A percentile compares a stretch with the other conserved stretches of the same genome.
Conservation (phyloP, 2,329 filamentous ascomycete species). For the Sclerotinia glacialis region DNA sequence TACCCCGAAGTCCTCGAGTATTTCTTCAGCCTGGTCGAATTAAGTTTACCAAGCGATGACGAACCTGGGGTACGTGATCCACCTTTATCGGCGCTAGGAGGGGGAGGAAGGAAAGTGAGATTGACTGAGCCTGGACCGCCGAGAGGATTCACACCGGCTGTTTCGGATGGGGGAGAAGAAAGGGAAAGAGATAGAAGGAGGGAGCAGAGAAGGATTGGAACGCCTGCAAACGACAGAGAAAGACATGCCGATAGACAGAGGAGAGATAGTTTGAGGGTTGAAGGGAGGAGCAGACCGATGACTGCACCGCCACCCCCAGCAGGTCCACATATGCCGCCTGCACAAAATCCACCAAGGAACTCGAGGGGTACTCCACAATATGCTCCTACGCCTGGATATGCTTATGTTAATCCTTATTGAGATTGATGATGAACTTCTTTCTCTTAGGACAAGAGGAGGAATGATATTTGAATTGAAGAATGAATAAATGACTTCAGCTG, state of each 20-base stretch:
- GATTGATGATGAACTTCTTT: neutral
- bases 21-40: slow-evolving; percentile 68
- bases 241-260: slow-evolving; percentile 20
- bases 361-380: slow-evolving; percentile 15
- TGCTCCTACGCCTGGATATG: slow-evolving; percentile 25
- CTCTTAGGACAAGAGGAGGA: neutral
- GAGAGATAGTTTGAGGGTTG: slow-evolving; percentile 23
- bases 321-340: slow-evolving; percentile 19
- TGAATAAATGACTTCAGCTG: slow-evolving; percentile 5
- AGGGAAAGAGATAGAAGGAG: slow-evolving; percentile 22
- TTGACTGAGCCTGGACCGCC: slow-evolving; percentile 28
- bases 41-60: slow-evolving; percentile 62
- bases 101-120: slow-evolving; percentile 35
- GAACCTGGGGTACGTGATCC: slow-evolving; percentile 59
- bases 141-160: slow-evolving; percentile 27
- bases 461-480: neutral
- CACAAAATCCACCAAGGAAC: slow-evolving; percentile 4
- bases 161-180: slow-evolving; percentile 23
- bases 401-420: slow-evolving; percentile 25
- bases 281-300: slow-evolving; percentile 22
- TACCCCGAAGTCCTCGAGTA: slow-evolving; percentile 83
- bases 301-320: slow-evolving; percentile 24
- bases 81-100: slow-evolving; percentile 48
- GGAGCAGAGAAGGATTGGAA: slow-evolving; percentile 25
- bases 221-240: slow-evolving; percentile 16